A percentile compares a stretch with the other conserved stretches of the same genome.
Evolutionary conservation across 2,329 filamentous ascomycete genomes (phyloP).

Genomic region (Furcasterigmium furcatum): DNA sequence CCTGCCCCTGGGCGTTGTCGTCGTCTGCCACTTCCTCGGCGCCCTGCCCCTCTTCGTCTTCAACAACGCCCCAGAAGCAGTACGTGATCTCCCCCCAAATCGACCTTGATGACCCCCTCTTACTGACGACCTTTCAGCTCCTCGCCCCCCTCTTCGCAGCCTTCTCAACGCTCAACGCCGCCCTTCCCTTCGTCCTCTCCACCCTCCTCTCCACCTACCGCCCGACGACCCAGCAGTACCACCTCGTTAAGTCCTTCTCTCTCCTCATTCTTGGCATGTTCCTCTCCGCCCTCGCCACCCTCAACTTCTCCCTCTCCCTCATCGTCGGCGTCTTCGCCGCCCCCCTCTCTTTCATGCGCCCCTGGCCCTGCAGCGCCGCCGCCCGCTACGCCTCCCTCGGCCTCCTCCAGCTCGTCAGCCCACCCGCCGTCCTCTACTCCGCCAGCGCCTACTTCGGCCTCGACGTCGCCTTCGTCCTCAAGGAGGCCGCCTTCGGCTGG

Average conservation of each 20-base stretch:
- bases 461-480: constrained; percentile 56
- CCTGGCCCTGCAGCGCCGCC: constrained; percentile 35
- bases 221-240: constrained; percentile 66
- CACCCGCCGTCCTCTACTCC: constrained; percentile 51
- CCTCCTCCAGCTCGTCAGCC: constrained; percentile 59
- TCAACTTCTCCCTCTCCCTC: constrained; percentile 92
- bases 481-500: constrained; percentile 81
- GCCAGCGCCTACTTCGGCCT: constrained; percentile 37
- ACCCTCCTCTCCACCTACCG: constrained; percentile 47
- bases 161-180: constrained; percentile 52
- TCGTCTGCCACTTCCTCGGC: constrained; percentile 71
- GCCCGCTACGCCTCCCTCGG: constrained; percentile 39
- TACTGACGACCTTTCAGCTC: constrained; percentile 35
- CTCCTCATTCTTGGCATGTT: constrained; percentile 90
- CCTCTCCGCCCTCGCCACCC: constrained; percentile 85
- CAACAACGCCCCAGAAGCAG: constrained; percentile 66
- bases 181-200: constrained; percentile 56
- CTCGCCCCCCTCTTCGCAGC: constrained; percentile 53
- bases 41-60: constrained; percentile 83
- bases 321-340: constrained; percentile 75
- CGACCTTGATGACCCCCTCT: not conserved
- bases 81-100: constrained; percentile 35
- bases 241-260: constrained; percentile 84
- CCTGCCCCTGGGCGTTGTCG: constrained; percentile 70
- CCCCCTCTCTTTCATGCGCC: constrained; percentile 73